Conservation (phyloP, 495 filamentous ascomycete species). For the Daldinia vernicosa region DNA sequence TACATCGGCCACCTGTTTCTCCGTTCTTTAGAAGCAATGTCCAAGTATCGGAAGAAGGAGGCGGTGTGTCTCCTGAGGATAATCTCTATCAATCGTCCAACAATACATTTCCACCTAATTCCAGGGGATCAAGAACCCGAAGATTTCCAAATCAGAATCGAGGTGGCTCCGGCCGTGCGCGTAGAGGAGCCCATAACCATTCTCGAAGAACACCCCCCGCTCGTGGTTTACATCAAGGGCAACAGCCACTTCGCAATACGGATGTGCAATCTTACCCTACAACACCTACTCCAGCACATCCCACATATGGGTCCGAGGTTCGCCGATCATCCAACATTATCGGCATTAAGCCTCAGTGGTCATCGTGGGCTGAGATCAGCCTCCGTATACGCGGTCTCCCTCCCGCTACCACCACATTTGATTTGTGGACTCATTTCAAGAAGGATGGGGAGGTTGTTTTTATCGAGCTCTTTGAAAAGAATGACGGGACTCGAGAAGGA, state of each 20-base stretch:
- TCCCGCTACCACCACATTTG: conserved; percentile 26
- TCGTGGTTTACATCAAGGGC: not conserved
- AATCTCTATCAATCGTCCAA: not conserved
- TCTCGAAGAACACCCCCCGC: not conserved
- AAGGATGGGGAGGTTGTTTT: conserved; percentile 45
- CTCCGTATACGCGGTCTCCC: conserved; percentile 45
- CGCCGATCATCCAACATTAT: not conserved
- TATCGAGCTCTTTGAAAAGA: conserved; percentile 47
- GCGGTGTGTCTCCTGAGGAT: not conserved
- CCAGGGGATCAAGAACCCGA: not conserved
- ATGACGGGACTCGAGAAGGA: conserved; percentile 6
- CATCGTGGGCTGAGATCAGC: conserved; percentile 27
- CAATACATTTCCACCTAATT: not conserved
- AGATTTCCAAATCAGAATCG: not conserved
- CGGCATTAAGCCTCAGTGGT: conserved; percentile 43
- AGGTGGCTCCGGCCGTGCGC: not conserved
- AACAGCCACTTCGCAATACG: not conserved
- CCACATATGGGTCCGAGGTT: not conserved
- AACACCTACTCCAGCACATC: not conserved
- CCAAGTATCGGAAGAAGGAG: not conserved
- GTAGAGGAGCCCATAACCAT: not conserved
- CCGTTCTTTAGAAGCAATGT: not conserved
- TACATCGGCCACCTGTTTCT: not conserved
- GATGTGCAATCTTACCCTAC: not conserved
- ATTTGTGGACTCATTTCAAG: conserved; percentile 43